Percentiles rank a stretch among this genome's conserved stretches.
phyloP scores from a whole-genome alignment of 495 filamentous ascomycete species.

The Aspergillus leporis region DNA sequence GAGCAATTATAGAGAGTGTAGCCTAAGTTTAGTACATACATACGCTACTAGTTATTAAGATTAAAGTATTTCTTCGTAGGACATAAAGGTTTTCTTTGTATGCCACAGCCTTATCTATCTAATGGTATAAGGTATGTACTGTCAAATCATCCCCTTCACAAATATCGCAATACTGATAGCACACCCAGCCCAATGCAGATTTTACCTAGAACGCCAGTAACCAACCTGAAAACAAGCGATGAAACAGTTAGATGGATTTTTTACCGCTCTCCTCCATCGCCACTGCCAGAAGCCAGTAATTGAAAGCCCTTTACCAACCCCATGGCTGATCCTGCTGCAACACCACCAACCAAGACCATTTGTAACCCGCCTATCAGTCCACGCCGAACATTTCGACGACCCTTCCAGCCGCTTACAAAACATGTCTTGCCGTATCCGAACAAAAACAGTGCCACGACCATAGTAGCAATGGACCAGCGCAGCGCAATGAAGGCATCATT shows the following conservation, averaged over 20 bases:
- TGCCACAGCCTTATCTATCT: no score
- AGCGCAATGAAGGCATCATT: constrained; percentile 60
- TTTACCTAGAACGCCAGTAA: not conserved
- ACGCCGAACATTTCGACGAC: constrained; percentile 38
- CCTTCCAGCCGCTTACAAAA: constrained; percentile 45
- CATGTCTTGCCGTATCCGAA: constrained; percentile 75
- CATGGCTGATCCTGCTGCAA: constrained; percentile 67
- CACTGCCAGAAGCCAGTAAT: constrained; percentile 26
- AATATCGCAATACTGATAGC: no score
- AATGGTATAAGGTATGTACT: no score
- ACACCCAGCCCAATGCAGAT: not conserved
- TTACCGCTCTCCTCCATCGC: not conserved
- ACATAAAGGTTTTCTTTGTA: no score
- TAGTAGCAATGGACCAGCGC: constrained; percentile 67
- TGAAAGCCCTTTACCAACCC: constrained; percentile 61
- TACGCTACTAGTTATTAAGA: no score
- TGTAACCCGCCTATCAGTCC: constrained; percentile 53
- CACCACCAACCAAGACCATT: constrained; percentile 66
- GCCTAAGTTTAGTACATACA: no score
- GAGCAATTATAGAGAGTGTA: no score
- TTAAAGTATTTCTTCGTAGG: no score
- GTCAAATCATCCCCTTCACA: no score
- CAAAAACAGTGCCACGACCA: constrained; percentile 66
- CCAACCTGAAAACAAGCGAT: not conserved
- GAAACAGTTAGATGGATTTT: not conserved